phyloP scores from a whole-genome alignment of 108 stramenopile genomes.

The Discostella pseudostelligera region DNA sequence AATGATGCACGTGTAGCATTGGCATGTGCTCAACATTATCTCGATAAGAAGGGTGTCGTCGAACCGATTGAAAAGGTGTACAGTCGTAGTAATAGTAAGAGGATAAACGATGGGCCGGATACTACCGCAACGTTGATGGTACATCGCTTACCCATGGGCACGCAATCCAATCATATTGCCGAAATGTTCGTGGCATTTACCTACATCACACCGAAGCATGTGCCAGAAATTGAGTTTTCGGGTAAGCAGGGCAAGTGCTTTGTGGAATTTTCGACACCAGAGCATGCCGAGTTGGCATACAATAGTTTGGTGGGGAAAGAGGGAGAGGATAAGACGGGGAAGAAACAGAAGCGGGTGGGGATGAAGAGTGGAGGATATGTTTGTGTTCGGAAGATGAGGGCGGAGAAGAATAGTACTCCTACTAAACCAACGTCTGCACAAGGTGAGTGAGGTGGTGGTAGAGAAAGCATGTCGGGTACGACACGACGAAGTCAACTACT shows the following conservation, averaged over 20 bases:
- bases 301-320: conserved; percentile 61
- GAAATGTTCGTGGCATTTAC: conserved; percentile 78
- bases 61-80: conserved; percentile 53
- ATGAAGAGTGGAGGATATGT: conserved; percentile 71
- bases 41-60: conserved; percentile 54
- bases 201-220: conserved; percentile 50
- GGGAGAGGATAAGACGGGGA: conserved; percentile 75
- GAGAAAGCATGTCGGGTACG: background rate
- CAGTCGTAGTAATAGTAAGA: conserved; percentile 25
- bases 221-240: conserved; percentile 63
- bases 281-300: conserved; percentile 78
- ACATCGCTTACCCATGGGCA: conserved; percentile 73
- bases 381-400: conserved; percentile 79
- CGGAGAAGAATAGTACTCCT: too few species aligned
- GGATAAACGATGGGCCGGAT: conserved; percentile 9
- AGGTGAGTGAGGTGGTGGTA: background rate
- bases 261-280: conserved; percentile 56
- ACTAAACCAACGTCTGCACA: background rate
- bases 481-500: too few species aligned
- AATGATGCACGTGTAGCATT: conserved; percentile 82
- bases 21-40: conserved; percentile 51
- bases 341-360: conserved; percentile 85
- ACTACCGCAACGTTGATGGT: conserved; percentile 59
- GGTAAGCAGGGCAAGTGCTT: conserved; percentile 70
- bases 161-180: conserved; percentile 49